Evolutionary conservation across 371 early-diverging fungal genomes (phyloP).

Genomic region (Rhizopus delemar): DNA sequence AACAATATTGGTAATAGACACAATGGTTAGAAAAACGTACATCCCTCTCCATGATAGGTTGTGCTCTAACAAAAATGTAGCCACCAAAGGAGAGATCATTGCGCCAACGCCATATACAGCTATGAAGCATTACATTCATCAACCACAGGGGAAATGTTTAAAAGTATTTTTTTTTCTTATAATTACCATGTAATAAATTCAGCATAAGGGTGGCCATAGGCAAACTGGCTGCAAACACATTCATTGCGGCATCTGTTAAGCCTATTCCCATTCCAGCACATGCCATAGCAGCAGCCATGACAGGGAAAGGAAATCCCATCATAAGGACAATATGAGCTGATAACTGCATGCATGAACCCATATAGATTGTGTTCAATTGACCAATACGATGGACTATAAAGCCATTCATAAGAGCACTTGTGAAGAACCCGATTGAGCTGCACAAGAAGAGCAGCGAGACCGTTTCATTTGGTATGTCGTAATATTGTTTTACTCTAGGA

Average conservation of each 20-base stretch:
- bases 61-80: slow-evolving; percentile 21
- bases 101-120: slow-evolving; percentile 40
- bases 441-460: slow-evolving; percentile 30
- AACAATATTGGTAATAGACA: slow-evolving; percentile 22
- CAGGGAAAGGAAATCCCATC: slow-evolving; percentile 25
- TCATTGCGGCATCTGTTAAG: slow-evolving; percentile 35
- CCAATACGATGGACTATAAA: slow-evolving; percentile 30
- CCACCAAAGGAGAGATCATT: slow-evolving; percentile 35
- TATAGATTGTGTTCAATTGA: slow-evolving; percentile 24
- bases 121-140: too few species aligned
- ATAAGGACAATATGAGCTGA: slow-evolving; percentile 19
- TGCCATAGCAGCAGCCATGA: slow-evolving; percentile 1
- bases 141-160: too few species aligned
- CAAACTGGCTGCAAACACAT: slow-evolving; percentile 32
- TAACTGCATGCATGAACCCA: slow-evolving; percentile 20
- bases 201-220: slow-evolving; percentile 39
- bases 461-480: slow-evolving; percentile 29
- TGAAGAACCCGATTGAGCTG: slow-evolving; percentile 29
- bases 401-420: slow-evolving; percentile 32
- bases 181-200: slow-evolving; percentile 30
- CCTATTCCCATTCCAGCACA: slow-evolving; percentile 13
- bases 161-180: too few species aligned
- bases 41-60: slow-evolving; percentile 30
- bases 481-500: slow-evolving; percentile 29
- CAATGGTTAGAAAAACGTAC: slow-evolving; percentile 28